Evolutionary conservation across 176 grass and related monocot genomes (phyloP).

Genomic region (Microstegium vimineum): DNA sequence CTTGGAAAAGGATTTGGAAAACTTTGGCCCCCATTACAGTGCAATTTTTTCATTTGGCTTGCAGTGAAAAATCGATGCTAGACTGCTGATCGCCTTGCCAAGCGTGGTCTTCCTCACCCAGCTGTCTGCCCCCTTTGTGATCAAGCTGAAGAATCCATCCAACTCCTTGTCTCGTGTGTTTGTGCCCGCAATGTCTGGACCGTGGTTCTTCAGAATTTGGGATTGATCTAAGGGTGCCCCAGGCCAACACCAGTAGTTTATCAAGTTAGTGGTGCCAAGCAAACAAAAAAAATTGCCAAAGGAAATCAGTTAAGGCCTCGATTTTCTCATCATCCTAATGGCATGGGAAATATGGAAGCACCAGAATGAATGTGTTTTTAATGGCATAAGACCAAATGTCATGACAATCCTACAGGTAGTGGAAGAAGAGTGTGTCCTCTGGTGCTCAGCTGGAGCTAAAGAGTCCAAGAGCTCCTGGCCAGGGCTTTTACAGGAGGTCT

Average conservation of each 20-base stretch:
- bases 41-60: too few relatives aligned
- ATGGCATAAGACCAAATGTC: not conserved
- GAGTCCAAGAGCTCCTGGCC: too few relatives aligned
- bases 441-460: too few relatives aligned
- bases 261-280: not conserved
- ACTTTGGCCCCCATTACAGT: too few relatives aligned
- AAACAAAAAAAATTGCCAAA: not conserved
- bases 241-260: not conserved
- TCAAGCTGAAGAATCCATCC: not conserved
- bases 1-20: too few relatives aligned
- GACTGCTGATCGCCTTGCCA: too few relatives aligned
- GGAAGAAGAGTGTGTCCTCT: not conserved
- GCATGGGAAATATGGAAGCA: too few relatives aligned
- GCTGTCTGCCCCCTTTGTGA: not conserved
- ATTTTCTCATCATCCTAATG: too few relatives aligned
- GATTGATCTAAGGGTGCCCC: not conserved
- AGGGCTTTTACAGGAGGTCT: not conserved
- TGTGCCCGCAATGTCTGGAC: not conserved
- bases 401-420: not conserved
- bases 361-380: not conserved
- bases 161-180: not conserved
- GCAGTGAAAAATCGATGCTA: too few relatives aligned
- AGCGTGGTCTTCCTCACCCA: too few relatives aligned
- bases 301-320: not conserved
- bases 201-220: not conserved